Percentiles rank a stretch among this genome's conserved stretches.
Evolutionary conservation across 1,139 yeast genomes (phyloP).

Genomic region (Lodderomyces margitis): DNA sequence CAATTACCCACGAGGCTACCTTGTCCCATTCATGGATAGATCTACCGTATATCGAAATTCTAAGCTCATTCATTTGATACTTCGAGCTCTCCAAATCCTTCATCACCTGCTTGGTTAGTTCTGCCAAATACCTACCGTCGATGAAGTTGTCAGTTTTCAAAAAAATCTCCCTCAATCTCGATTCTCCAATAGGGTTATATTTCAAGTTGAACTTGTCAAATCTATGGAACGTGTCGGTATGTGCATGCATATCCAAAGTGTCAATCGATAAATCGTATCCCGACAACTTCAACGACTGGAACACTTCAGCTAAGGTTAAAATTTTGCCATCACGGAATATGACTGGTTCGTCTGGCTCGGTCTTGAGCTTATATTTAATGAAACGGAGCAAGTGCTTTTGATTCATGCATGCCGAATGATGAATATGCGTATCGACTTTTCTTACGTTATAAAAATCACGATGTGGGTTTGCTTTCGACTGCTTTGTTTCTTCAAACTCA

Average conservation of each 20-base stretch:
- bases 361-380: conserved; percentile 77
- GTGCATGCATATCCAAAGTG: conserved; percentile 98
- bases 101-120: conserved; percentile 87
- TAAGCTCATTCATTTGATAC: conserved; percentile 94
- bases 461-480: conserved; percentile 76
- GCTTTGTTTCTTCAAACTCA: conserved; percentile 90
- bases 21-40: conserved; percentile 92
- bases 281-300: conserved; percentile 81
- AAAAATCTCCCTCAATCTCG: conserved; percentile 92
- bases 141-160: conserved; percentile 93
- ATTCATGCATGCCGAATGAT: conserved; percentile 98
- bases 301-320: conserved; percentile 83
- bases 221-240: conserved; percentile 95
- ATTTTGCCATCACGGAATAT: conserved; percentile 90
- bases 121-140: conserved; percentile 86
- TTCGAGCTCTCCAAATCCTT: conserved; percentile 92
- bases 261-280: conserved; percentile 96
- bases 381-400: conserved; percentile 93
- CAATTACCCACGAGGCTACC: conserved; percentile 91
- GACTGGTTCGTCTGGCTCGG: conserved; percentile 77
- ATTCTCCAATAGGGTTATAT: conserved; percentile 97
- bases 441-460: conserved; percentile 97
- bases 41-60: conserved; percentile 93
- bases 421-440: conserved; percentile 98
- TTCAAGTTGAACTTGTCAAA: conserved; percentile 96